Evolutionary conservation across 2,329 filamentous ascomycete genomes (phyloP).

Genomic region (Pseudogymnoascus pannorum): DNA sequence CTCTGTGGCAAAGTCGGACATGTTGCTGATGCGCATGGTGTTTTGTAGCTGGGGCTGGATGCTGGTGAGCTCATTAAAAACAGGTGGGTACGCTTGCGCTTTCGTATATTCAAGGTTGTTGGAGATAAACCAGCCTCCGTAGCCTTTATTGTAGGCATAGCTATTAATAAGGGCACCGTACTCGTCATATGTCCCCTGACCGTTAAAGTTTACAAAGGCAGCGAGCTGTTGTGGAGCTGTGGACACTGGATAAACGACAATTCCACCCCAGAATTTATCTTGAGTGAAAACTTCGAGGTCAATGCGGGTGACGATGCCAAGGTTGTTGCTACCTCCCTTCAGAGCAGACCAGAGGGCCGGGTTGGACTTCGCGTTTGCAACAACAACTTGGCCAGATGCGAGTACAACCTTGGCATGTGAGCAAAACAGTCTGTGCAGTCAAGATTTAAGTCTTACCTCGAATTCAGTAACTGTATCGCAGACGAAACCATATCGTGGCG

Average conservation of each 20-base stretch:
- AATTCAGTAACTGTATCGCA: conserved; percentile 3
- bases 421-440: neutral
- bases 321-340: conserved; percentile 49
- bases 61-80: conserved; percentile 6
- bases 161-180: conserved; percentile 12
- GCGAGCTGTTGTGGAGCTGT: conserved; percentile 6
- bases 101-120: conserved; percentile 12
- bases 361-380: conserved; percentile 17
- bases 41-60: conserved; percentile 9
- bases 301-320: conserved; percentile 43
- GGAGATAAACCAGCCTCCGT: conserved; percentile 2
- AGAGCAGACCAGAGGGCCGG: conserved; percentile 44
- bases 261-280: conserved; percentile 13
- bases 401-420: conserved; percentile 14
- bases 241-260: conserved; percentile 1
- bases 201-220: conserved; percentile 6
- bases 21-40: conserved; percentile 13
- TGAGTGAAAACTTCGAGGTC: conserved; percentile 25
- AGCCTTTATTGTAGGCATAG: neutral
- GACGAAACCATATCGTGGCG: conserved; percentile 13
- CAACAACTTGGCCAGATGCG: neutral
- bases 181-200: neutral
- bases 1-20: conserved; percentile 12
- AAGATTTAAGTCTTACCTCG: neutral
- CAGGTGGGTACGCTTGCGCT: conserved; percentile 9